Base-by-base conservation (phyloP, 2,329 filamentous ascomycete genomes). In the Alternaria postmessia region DNA sequence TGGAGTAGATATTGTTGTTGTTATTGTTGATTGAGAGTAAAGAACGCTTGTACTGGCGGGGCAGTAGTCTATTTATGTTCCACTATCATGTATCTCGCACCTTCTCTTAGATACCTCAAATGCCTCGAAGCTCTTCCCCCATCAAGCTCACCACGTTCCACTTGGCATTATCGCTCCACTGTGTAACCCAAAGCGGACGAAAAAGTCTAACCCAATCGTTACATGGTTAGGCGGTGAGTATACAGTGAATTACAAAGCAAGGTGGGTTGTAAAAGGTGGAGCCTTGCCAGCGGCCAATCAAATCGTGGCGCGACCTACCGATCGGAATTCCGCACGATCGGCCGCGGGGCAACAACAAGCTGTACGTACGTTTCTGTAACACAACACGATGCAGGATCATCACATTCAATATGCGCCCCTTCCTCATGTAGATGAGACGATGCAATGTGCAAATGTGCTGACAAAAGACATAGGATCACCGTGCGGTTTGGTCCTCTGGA, bases 401-500 rank as follows among this genome's bases (percentile, higher is more conserved):
- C 18, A 38, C 16, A 5, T n/a, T 5, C 32, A n/a, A 49, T 49
- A n/a, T 49, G 20, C 32, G 46, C 46, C 46, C 30, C 16, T 49
- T 22, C 7, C 16, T 38, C 6, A 32, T 22, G 5, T 11, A 11
- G 8, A 11, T 5, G 46, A 4, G 12, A 7, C n/a, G 32, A 11
- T 24, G n/a, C 30, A 5, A 14, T 18, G 4, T 5, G 20, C 5
- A 16, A 26, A 14, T 38, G 4, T 36, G 46, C 46, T 49, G 46
- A 49, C 46, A 38, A 24, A 49, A 38, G 46, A 22, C 8, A 6
- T 6, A 24, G 22, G n/a, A n/a, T n/a, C n/a, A n/a, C 51, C 51
- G 51, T 44, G 28, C 51, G 51, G 16, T 54, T 54, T 54, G 6
- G 41, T 34, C 51, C 51, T 26, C n/a, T n/a, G 51, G 36, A 20